Conservation (phyloP, 495 filamentous ascomycete species). For the Annulohypoxylon maeteangense region DNA sequence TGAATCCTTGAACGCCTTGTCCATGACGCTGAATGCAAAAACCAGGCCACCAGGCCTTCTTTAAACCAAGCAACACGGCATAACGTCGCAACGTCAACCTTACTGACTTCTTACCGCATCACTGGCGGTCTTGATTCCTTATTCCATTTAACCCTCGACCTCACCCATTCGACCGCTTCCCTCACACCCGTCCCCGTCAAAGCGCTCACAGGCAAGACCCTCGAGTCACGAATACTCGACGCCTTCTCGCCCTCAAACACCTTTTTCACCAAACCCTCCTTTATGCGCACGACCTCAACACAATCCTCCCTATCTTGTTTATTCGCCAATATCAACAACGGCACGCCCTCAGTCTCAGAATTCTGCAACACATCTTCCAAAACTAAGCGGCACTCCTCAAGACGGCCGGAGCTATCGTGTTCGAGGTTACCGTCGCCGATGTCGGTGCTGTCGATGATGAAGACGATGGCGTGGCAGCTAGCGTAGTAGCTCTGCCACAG, state of each 20-base stretch:
- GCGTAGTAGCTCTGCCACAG: slow-evolving; percentile 97
- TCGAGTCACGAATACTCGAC: slow-evolving; percentile 82
- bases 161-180: slow-evolving; percentile 96
- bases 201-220: slow-evolving; percentile 91
- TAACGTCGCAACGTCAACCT: neutral
- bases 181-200: slow-evolving; percentile 89
- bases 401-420: slow-evolving; percentile 66
- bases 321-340: slow-evolving; percentile 91
- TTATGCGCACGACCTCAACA: slow-evolving; percentile 95
- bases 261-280: slow-evolving; percentile 92
- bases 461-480: slow-evolving; percentile 94
- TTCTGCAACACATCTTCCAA: slow-evolving; percentile 87
- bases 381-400: slow-evolving; percentile 90
- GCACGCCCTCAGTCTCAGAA: slow-evolving; percentile 87
- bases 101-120: slow-evolving; percentile 72
- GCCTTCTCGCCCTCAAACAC: slow-evolving; percentile 96
- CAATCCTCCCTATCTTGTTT: slow-evolving; percentile 98
- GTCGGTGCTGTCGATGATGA: slow-evolving; percentile 94
- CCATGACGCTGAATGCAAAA: slow-evolving; percentile 42
- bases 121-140: slow-evolving; percentile 90
- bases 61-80: slow-evolving; percentile 8
- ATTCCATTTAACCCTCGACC: slow-evolving; percentile 93
- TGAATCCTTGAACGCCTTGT: slow-evolving; percentile 36
- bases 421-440: slow-evolving; percentile 81
- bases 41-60: slow-evolving; percentile 1